Evolutionary conservation across 1,284 basidiomycete species (phyloP).

Genomic region (Rugosomyces carneus): DNA sequence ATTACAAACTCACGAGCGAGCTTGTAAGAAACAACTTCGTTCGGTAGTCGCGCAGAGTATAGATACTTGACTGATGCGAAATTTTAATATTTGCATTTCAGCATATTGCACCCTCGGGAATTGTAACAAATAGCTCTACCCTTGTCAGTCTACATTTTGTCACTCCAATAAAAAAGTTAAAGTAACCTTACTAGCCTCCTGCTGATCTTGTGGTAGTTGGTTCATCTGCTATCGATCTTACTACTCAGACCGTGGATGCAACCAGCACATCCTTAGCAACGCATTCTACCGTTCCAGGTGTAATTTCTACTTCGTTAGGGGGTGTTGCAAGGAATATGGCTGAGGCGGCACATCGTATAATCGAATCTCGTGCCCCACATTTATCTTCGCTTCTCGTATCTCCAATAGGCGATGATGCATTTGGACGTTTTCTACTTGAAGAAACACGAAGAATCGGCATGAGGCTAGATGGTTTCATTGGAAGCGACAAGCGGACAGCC

Average conservation of each 20-base stretch:
- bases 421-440: slow-evolving; percentile 56
- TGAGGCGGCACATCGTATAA: slow-evolving; percentile 73
- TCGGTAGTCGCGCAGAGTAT: slow-evolving; percentile 5
- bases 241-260: slow-evolving; percentile 38
- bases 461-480: slow-evolving; percentile 75
- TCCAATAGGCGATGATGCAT: slow-evolving; percentile 62
- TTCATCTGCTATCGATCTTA: slow-evolving; percentile 83
- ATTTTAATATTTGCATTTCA: background rate
- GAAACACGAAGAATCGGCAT: slow-evolving; percentile 63
- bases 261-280: slow-evolving; percentile 28
- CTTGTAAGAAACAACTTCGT: slow-evolving; percentile 28
- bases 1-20: slow-evolving; percentile 47
- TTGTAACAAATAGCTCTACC: background rate
- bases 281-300: slow-evolving; percentile 80
- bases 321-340: slow-evolving; percentile 95
- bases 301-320: slow-evolving; percentile 69
- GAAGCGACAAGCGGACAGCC: slow-evolving; percentile 46
- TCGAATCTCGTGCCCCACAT: slow-evolving; percentile 32
- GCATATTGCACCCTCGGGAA: slow-evolving; percentile 4
- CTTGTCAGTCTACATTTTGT: slow-evolving; percentile 10
- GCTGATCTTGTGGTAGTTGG: slow-evolving; percentile 65
- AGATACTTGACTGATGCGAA: slow-evolving; percentile 3
- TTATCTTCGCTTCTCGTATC: slow-evolving; percentile 51
- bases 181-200: slow-evolving; percentile 12
- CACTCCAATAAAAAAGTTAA: background rate